Conservation (phyloP, 78 protist species). For the Guillardia theta region DNA sequence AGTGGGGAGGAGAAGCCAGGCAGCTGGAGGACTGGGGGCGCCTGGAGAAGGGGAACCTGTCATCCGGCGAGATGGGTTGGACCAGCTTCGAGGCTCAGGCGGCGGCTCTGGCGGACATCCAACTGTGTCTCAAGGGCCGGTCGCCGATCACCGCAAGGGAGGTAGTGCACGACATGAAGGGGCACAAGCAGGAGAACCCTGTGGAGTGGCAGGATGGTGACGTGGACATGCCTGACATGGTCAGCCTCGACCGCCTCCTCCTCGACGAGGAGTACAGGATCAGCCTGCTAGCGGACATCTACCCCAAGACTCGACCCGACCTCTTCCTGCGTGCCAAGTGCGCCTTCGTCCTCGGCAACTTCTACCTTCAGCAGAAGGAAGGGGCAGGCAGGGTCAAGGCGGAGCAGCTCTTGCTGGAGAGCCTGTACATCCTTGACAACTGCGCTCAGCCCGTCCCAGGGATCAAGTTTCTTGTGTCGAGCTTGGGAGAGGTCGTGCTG, state of each 20-base stretch:
- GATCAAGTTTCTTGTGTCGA: not conserved
- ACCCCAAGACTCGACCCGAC: not conserved
- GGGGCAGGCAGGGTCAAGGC: not conserved
- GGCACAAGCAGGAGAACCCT: too few species aligned
- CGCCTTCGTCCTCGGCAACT: constrained; percentile 5
- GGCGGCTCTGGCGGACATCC: not conserved
- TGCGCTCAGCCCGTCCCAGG: constrained; percentile 9
- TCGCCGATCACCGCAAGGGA: not conserved
- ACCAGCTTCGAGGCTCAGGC: too few species aligned
- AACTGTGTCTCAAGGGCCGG: not conserved
- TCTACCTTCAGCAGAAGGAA: not conserved
- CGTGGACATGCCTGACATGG: too few species aligned
- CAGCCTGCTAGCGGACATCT: not conserved
- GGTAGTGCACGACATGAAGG: too few species aligned
- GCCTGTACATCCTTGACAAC: not conserved
- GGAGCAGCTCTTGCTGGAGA: not conserved
- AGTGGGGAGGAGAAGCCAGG: too few species aligned
- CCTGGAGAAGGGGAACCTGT: too few species aligned
- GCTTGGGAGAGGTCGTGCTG: not conserved
- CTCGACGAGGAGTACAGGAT: not conserved
- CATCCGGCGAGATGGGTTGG: too few species aligned
- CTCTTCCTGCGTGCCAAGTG: not conserved
- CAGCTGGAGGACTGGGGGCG: too few species aligned
- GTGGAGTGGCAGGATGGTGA: too few species aligned
- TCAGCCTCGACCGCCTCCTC: too few species aligned